Evolutionary conservation across 768 basidiomycete genomes (phyloP), one percentile per base, ranked within the genome.

Genomic region (Tylopilus vinaceipallidus): DNA sequence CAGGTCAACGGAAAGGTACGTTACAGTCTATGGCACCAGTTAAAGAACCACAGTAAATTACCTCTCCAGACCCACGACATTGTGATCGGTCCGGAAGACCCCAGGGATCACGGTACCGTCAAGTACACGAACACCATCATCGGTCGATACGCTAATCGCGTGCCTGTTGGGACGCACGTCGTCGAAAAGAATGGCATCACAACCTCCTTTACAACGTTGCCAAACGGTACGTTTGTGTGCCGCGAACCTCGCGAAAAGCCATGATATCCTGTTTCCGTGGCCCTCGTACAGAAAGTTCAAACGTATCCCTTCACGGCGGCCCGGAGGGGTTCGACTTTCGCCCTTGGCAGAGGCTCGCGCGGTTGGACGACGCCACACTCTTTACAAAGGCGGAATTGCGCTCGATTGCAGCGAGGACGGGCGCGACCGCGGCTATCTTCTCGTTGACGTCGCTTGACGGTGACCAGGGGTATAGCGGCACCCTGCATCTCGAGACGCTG

Each of bases 41-140:
- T n/a, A n/a, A n/a, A n/a, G n/a, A n/a, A n/a, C n/a, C n/a, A 9
- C 9, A 13, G 3, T 2, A 20, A 20, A 3, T 40, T 2, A 4
- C 24, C 33, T 17, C 41, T 24, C 6, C 56, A 87, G 85, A 86
- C 83, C 6, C 84, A 89, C 67, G 88, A 89, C 65, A 77, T 90
- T 50, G 79, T 90, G 36, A 75, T 88, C 56, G 88, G 86, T 16
- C 87, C 88, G 33, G 82, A 87, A 69, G 66, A 72, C 37, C 80
- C 85, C 42, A 59, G 74, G 53, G 80, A 74, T 52, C 85, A 88
- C 63, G 63, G 72, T 27, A 66, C 63, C 11, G 77, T 84, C 63
- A 84, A 82, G 66, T 89, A 89, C 67, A 81, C 77, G 39, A 88
- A 89, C 68, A 80, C 82, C 10, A 74, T 88, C 60, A 75, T 89